Evolutionary conservation across 495 filamentous ascomycete species (phyloP), one percentile per base, ranked within the genome.

Genomic region (Penicillium goetzii): DNA sequence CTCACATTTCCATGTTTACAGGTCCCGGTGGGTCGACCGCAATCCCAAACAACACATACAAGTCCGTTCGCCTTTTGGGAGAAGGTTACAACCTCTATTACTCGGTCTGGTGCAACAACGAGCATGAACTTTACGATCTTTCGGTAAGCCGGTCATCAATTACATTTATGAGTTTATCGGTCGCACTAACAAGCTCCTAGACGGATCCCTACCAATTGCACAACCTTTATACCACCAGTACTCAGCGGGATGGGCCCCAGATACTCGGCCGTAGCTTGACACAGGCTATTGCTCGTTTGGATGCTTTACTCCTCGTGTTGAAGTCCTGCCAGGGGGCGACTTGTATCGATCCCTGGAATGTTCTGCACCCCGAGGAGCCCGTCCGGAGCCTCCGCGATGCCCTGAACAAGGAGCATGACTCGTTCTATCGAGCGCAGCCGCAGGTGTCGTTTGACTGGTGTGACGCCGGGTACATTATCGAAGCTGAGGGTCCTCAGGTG

Each of bases 61-160:
- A 89, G 69, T 84, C 85, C 2, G 65, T 86, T 60, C 82, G 87
- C 26, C 73, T 90, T 17, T 71, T 86, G 17, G 77, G 84, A 5
- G 66, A 80, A 6, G 74, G 65, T 8, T 88, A 89, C 60, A 81
- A 84, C 58, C 69, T 89, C 1, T 86, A 86, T 59, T 90, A 90
- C 55, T 81, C 87, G 0, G 86, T 89, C 0, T 89, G 86, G 84
- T 90, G 88, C 64, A 88, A 72, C 43, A 83, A 84, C 51, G 86
- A 89, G 68, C 83, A 86, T 50, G 86, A 90, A 64, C 73, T 90
- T 2, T 89, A 89, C 57, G 86, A 90, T 56, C 69, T 89, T 4
- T 81, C 73, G 55, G 83, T 84, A 55, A 54, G 79, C 64, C 23
- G n/a, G 12, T 12, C 4, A 21, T 47, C 5, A 10, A 23, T 4